Evolutionary conservation across 129 eudicot genomes (phyloP), one percentile per base, ranked within the genome.

Genomic region (Mikania micrantha): DNA sequence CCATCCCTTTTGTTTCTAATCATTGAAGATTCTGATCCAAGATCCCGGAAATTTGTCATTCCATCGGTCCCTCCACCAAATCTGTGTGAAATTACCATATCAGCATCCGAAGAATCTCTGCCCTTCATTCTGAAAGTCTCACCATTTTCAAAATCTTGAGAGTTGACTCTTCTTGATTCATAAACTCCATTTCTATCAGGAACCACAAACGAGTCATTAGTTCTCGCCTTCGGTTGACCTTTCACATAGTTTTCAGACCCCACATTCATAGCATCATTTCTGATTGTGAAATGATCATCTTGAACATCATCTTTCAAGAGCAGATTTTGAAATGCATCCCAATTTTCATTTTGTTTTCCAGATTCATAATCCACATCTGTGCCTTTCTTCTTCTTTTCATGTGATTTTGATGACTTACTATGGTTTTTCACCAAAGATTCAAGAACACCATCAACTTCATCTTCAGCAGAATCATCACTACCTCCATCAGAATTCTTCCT

Each of bases 251-350:
- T 84, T 62, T 85, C 95, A 4, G 85, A 45, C 49, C 78, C 93
- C 28, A 85, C 42, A 35, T 76, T 80, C 59, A 84, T 56, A 13
- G 68, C 61, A n/a, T 47, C 69, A 16, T 50, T 62, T 31, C 74
- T 64, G 44, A 47, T 67, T 3, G 82, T 12, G n/a, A 64, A 73
- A 70, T 73, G 80, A 57, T 79, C 86, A 17, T 80, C 88, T 64
- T 74, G 70, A 41, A 74, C 71, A 45, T 78, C 75, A 29, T 77
- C 90, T 67, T 80, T 89, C 88, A 89, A 59, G 63, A 89, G 76
- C 70, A 93, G 82, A 72, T 84, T 83, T 80, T 93, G 96, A 47
- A 93, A 83, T 54, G 96, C 88, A 79, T 74, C 90, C 99, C 99
- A 93, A 38, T 78, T 60, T n/a, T 70, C 80, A 66, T 74, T 83